Evolutionary conservation across 306 rosid genomes (phyloP).

Genomic region (Trifolium repens): DNA sequence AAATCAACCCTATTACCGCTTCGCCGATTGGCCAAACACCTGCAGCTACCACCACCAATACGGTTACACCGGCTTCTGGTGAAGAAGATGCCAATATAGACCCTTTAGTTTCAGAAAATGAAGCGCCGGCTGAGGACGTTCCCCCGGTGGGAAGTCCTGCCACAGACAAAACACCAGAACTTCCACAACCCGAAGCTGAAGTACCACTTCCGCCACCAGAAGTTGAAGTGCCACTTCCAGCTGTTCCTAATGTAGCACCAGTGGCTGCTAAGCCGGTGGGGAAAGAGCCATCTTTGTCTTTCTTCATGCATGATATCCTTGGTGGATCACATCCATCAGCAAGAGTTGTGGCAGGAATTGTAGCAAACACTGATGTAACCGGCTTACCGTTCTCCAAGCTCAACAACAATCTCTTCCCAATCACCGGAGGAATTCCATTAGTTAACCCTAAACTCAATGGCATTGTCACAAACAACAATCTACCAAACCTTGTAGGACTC

Average conservation of each 20-base stretch:
- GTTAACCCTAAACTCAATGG: constrained; percentile 63
- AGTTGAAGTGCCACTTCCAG: constrained; percentile 29
- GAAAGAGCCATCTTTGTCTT: constrained; percentile 52
- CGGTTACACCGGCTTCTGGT: neutral
- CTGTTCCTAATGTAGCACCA: constrained; percentile 29
- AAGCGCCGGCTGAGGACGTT: constrained; percentile 29
- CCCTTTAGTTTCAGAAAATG: constrained; percentile 40
- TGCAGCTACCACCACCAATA: constrained; percentile 16
- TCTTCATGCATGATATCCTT: constrained; percentile 81
- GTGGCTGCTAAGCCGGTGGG: neutral
- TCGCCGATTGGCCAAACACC: constrained; percentile 53
- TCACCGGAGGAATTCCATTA: constrained; percentile 72
- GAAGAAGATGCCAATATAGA: constrained; percentile 31
- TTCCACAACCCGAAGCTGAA: constrained; percentile 40
- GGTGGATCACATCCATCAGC: constrained; percentile 81
- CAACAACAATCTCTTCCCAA: constrained; percentile 80
- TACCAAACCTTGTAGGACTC: constrained; percentile 71
- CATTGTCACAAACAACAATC: constrained; percentile 65
- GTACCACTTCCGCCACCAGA: constrained; percentile 28
- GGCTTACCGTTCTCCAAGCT: constrained; percentile 69
- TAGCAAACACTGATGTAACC: constrained; percentile 61
- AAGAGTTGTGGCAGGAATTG: constrained; percentile 75
- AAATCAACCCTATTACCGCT: constrained; percentile 27
- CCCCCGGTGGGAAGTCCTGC: constrained; percentile 25
- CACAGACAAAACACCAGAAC: constrained; percentile 25